Conservation (phyloP, 2,329 filamentous ascomycete species). For the Microdochium paspali region DNA sequence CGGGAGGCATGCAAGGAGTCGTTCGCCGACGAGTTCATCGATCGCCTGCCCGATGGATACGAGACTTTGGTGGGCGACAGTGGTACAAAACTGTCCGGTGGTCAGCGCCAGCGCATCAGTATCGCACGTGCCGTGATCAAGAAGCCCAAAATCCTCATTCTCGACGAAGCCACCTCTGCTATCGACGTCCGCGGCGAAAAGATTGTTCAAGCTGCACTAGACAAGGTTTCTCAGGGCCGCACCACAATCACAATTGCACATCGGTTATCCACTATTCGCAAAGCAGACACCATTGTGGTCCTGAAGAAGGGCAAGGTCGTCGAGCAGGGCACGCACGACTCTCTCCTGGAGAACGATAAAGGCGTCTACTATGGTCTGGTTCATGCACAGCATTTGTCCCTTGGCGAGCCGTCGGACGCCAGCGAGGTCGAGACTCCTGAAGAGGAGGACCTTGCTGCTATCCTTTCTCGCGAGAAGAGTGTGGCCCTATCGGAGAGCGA, state of each 20-base stretch:
- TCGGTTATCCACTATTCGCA: conserved; percentile 63
- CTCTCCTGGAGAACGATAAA: conserved; percentile 48
- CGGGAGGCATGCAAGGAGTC: conserved; percentile 56
- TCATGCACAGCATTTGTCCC: conserved; percentile 47
- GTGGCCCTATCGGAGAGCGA: conserved; percentile 24
- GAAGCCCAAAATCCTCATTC: conserved; percentile 59
- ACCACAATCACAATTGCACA: conserved; percentile 71
- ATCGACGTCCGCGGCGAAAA: conserved; percentile 44
- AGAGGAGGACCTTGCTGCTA: conserved; percentile 28
- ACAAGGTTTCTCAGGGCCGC: conserved; percentile 49
- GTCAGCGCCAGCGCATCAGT: conserved; percentile 74
- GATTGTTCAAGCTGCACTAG: conserved; percentile 56
- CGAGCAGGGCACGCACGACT: conserved; percentile 68
- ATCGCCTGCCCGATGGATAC: conserved; percentile 55
- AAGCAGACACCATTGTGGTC: conserved; percentile 72
- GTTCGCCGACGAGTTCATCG: conserved; percentile 62
- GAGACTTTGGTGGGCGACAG: conserved; percentile 67
- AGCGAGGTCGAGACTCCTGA: conserved; percentile 21
- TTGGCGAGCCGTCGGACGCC: conserved; percentile 35
- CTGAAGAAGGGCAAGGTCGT: conserved; percentile 60
- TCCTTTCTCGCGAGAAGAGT: conserved; percentile 35
- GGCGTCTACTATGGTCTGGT: conserved; percentile 63
- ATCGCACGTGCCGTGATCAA: conserved; percentile 69
- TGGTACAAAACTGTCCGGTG: conserved; percentile 72
- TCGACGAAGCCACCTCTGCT: conserved; percentile 71